A percentile compares a stretch with the other conserved stretches of the same genome.
phyloP scores from a whole-genome alignment of 73 alveolate species.

The Diophrys sp. region DNA sequence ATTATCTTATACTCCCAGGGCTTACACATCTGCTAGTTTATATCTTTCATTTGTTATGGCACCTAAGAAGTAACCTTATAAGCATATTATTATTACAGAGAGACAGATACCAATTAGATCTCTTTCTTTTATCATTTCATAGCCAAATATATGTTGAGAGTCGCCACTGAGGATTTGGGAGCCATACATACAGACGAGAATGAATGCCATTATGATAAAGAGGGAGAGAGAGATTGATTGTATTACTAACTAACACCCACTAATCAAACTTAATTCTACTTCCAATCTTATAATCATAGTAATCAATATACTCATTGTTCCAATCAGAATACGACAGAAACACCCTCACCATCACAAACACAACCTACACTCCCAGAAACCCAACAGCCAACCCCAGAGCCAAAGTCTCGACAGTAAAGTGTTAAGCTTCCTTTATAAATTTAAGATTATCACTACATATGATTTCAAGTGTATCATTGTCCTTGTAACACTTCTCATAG shows the following conservation, averaged over 20 bases:
- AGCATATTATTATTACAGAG: background rate
- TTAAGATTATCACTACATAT: background rate
- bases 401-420: background rate
- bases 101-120: background rate
- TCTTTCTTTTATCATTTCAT: background rate
- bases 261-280: background rate
- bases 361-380: background rate
- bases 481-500: background rate
- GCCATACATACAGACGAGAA: background rate
- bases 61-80: background rate
- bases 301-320: background rate
- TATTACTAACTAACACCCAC: no score
- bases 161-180: background rate
- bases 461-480: background rate
- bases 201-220: background rate
- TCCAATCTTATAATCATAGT: background rate
- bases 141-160: background rate
- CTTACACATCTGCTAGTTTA: no score
- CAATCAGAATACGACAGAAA: background rate
- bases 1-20: no score
- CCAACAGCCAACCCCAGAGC: background rate
- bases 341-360: background rate
- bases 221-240: no score
- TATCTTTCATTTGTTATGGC: background rate
- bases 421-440: background rate